These are phyloP conservation scores for Heterobasidion irregulare DNA, from an alignment of 1,284 basidiomycete genomes.

Conservation along the genomic window DNA sequence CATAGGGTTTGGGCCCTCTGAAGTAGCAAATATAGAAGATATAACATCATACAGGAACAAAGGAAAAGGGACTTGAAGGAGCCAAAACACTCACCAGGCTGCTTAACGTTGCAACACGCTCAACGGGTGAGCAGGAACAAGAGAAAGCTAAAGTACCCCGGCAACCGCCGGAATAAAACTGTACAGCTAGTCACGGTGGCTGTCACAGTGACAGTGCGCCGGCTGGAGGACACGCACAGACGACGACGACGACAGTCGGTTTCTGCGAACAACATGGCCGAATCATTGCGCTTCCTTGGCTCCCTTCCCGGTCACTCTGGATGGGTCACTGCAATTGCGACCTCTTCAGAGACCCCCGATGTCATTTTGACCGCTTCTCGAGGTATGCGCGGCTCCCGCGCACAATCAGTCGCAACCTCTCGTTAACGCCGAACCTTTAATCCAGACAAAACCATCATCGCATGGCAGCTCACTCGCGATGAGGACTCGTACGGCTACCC, in stretches of 20 bases:
- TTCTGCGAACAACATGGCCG: constrained; percentile 49
- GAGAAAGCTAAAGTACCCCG: constrained; percentile 8
- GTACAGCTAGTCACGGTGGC: constrained; percentile 51
- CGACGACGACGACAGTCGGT: constrained; percentile 29
- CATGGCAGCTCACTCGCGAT: constrained; percentile 97
- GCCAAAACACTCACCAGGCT: not conserved
- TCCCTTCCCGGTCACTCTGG: constrained; percentile 93
- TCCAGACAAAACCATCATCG: constrained; percentile 98
- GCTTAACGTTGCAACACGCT: too few relatives aligned
- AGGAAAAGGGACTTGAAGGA: not conserved
- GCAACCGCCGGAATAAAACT: constrained; percentile 27
- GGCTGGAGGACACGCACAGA: constrained; percentile 12
- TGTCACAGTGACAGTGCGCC: constrained; percentile 30
- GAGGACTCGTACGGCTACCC: constrained; percentile 91
- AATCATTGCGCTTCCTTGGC: constrained; percentile 88
- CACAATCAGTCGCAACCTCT: constrained; percentile 24
- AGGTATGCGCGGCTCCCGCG: constrained; percentile 38
- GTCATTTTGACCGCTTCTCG: constrained; percentile 96
- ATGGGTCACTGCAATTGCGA: constrained; percentile 96
- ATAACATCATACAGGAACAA: constrained; percentile 37
- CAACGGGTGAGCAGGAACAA: too few relatives aligned
- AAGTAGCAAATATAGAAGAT: constrained; percentile 51
- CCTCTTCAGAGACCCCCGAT: constrained; percentile 94
- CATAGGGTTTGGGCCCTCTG: constrained; percentile 59
- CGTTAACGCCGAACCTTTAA: constrained; percentile 6